Base-by-base conservation (phyloP, 1,139 yeast genomes). In the Scheffersomyces segobiensis region DNA sequence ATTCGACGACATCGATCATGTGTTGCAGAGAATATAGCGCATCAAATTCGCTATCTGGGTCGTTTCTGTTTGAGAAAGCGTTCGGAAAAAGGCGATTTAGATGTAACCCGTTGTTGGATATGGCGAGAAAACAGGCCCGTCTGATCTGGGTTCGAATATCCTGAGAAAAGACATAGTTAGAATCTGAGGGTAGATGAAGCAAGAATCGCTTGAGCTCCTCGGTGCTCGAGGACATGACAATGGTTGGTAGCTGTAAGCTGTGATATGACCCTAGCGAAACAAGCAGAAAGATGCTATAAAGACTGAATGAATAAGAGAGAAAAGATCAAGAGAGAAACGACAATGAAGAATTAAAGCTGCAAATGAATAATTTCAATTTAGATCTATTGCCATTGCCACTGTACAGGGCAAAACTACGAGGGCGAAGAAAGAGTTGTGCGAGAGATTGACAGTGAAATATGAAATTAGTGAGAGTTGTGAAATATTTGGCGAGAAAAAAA, bases 81-180 rank as follows among this genome's bases (percentile, higher is more conserved):
- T 69, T 65, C 26, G 88, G 86, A 64, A 88, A 87, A 56, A 87
- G 74, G 71, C 80, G 74, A 51, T 76, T 70, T 58, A 86, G 67
- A 69, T 78, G 82, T 54, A 74, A 68, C 46, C 90, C 91, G 53
- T 78, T 71, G 57, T 73, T 67, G 0, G 91, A 78, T 2, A 86
- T 78, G 1, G 89, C 78, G 57, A 77, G 70, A 65, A 82, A 85
- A 50, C 89, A 69, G 2, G 82, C 81, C 55, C 81, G 73, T 54
- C 89, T 71, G 24, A 89, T 73, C 52, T 78, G 74, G 54, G 71
- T 71, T 55, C 82, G 68, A 50, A 76, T 76, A 3, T 70, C 67
- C 4, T 69, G 71, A 5, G 69, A 68, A 63, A 81, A 79, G 21
- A 70, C 70, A 67, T 72, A 85, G 47, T 77, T 65, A 53, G 69